Conservation (phyloP, 2,329 filamentous ascomycete genomes). For the Fusarium falciforme region DNA sequence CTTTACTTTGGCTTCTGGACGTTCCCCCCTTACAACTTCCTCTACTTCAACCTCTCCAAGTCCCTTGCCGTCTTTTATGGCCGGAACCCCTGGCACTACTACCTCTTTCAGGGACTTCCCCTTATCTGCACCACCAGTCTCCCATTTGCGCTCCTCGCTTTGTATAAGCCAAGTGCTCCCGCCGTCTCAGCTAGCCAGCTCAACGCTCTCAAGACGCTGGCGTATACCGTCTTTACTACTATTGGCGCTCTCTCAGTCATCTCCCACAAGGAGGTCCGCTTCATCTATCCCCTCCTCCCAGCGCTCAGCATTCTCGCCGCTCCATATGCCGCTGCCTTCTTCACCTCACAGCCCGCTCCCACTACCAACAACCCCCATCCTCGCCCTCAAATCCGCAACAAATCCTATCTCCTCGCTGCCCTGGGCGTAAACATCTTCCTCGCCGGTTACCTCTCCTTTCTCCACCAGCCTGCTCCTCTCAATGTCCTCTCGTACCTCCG, state of each 20-base stretch:
- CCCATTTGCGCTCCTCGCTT: constrained; percentile 76
- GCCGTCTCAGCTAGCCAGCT: constrained; percentile 48
- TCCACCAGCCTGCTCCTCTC: constrained; percentile 85
- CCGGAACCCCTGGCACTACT: constrained; percentile 91
- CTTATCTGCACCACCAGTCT: constrained; percentile 85
- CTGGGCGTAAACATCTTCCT: constrained; percentile 76
- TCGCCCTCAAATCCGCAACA: constrained; percentile 59
- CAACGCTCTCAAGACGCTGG: constrained; percentile 57
- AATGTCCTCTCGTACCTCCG: constrained; percentile 81
- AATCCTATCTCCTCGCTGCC: constrained; percentile 65
- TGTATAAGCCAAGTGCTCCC: constrained; percentile 61
- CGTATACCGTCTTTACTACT: constrained; percentile 69
- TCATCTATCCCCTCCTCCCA: constrained; percentile 92
- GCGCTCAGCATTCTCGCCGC: constrained; percentile 86
- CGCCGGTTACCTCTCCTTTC: constrained; percentile 77
- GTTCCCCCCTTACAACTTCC: constrained; percentile 86
- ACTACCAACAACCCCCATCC: constrained; percentile 43
- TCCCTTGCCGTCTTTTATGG: constrained; percentile 94
- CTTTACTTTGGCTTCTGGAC: constrained; percentile 88
- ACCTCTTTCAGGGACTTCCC: constrained; percentile 88
- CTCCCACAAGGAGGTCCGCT: constrained; percentile 96
- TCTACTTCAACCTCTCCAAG: constrained; percentile 91
- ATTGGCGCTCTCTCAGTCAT: constrained; percentile 77
- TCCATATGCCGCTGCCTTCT: constrained; percentile 73
- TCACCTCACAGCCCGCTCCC: constrained; percentile 55